Percentiles rank a stretch among this genome's conserved stretches.
phyloP scores from a whole-genome alignment of 257 asterid genomes.

The Nicotiana undulata region DNA sequence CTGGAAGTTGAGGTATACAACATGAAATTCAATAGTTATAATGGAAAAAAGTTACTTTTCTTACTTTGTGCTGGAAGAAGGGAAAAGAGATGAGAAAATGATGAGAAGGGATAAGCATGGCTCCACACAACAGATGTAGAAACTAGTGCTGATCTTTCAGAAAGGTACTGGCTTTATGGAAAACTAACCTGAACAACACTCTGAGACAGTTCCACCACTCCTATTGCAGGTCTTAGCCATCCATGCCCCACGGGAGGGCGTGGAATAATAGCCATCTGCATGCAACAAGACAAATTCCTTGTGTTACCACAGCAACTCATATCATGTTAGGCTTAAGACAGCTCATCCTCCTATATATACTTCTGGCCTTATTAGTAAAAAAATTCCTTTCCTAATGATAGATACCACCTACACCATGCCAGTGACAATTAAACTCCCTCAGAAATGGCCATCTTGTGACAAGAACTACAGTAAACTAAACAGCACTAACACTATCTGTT shows the following conservation, averaged over 20 bases:
- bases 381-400: background rate
- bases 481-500: background rate
- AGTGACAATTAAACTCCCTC: no score
- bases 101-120: background rate
- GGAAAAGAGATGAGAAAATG: background rate
- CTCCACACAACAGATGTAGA: background rate
- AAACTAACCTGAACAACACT: constrained; percentile 73
- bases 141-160: constrained; percentile 3
- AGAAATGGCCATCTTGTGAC: no score
- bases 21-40: background rate
- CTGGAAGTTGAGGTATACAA: background rate
- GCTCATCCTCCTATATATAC: background rate
- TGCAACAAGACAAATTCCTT: constrained; percentile 3
- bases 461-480: background rate
- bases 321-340: background rate
- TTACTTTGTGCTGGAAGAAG: background rate
- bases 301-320: background rate
- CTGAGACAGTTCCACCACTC: constrained; percentile 93
- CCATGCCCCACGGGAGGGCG: constrained; percentile 87
- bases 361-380: background rate
- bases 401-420: background rate
- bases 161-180: constrained; percentile 1
- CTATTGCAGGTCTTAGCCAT: constrained; percentile 98
- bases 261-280: constrained; percentile 90
- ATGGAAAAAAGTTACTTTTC: background rate